These are phyloP conservation scores for Crithidia expoeki DNA, from an alignment of 208 protist genomes.

Conservation along the genomic window DNA sequence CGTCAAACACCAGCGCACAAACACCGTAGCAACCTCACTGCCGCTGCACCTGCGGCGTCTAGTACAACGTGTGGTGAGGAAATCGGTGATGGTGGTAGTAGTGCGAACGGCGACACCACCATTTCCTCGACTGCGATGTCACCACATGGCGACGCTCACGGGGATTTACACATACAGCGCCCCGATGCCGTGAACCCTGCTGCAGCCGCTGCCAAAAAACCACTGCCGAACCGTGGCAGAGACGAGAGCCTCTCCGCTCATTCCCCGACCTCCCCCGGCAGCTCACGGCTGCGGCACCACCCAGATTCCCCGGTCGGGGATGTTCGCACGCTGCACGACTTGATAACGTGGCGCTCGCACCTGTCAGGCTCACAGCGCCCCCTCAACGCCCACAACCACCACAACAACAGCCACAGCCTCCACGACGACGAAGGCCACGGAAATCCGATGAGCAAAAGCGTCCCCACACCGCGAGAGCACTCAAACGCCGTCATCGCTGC, in stretches of 20 bases:
- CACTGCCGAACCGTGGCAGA: not conserved
- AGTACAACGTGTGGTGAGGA: not conserved
- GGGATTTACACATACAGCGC: too few relatives aligned
- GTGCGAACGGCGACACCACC: conserved; percentile 1
- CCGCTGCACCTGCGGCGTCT: too few relatives aligned
- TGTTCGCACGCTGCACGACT: conserved; percentile 15
- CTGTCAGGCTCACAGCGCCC: conserved; percentile 8
- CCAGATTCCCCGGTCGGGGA: not conserved
- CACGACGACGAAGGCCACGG: not conserved
- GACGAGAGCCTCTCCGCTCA: not conserved
- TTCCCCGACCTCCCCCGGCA: not conserved
- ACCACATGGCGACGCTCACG: not conserved
- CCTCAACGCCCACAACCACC: not conserved
- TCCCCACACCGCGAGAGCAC: not conserved
- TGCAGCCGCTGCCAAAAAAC: not conserved
- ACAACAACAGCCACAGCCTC: not conserved
- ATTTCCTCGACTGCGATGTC: not conserved
- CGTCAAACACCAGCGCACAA: not conserved
- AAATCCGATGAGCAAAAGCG: not conserved
- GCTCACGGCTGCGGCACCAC: not conserved
- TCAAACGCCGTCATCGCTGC: too few relatives aligned
- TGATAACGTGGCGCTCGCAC: conserved; percentile 23
- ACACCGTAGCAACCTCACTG: not conserved
- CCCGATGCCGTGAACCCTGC: not conserved
- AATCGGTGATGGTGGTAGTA: not conserved